phyloP scores from a whole-genome alignment of 305 asterid genomes.

The Solanum hybrid region DNA sequence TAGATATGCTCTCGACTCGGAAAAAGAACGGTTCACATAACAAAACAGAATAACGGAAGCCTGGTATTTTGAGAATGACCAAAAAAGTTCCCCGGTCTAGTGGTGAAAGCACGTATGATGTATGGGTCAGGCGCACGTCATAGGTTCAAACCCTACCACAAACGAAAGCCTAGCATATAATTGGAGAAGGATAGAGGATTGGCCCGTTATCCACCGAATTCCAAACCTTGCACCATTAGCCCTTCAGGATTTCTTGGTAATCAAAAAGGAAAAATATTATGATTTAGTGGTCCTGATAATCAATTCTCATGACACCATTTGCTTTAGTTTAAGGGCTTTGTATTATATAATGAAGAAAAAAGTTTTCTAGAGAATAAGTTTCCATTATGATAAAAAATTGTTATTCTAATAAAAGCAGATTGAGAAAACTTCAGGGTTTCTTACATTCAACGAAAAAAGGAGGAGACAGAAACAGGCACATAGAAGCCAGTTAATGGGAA shows the following conservation, averaged over 20 bases:
- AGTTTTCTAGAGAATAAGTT: neutral
- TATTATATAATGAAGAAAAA: neutral
- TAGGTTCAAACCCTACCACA: neutral
- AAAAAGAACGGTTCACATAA: neutral
- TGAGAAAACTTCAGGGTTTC: neutral
- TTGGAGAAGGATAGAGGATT: neutral
- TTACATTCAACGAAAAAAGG: neutral
- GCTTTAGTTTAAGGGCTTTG: neutral
- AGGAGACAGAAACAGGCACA: neutral
- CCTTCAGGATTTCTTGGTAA: neutral
- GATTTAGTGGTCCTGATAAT: neutral
- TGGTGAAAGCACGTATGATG: neutral
- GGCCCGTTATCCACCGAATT: neutral
- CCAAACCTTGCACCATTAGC: neutral
- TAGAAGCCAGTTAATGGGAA: neutral
- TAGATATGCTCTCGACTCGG: neutral
- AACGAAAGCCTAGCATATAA: neutral
- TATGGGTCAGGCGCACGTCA: neutral
- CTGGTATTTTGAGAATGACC: neutral
- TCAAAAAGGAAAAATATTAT: neutral
- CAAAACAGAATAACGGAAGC: neutral
- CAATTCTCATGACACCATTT: neutral
- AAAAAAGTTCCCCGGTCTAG: neutral
- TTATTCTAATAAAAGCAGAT: neutral
- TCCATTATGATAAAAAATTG: neutral